These are phyloP conservation scores for Amphirosellinia nigrospora DNA, from an alignment of 495 filamentous ascomycete genomes.

Conservation along the genomic window DNA sequence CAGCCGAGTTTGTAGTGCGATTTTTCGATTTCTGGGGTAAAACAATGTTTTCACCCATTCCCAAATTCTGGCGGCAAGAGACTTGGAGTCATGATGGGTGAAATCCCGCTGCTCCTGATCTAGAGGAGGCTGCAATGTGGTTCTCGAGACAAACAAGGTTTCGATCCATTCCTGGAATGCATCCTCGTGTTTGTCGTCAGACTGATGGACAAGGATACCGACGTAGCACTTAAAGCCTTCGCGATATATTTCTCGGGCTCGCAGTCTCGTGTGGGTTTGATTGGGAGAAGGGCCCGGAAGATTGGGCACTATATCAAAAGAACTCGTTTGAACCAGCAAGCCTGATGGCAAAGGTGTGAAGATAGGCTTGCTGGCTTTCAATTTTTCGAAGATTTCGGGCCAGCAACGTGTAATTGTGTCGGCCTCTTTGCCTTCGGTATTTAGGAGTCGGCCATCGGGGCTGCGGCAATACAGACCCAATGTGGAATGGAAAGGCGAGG, in stretches of 20 bases:
- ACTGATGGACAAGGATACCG: background rate
- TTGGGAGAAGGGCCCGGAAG: background rate
- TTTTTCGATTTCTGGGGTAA: background rate
- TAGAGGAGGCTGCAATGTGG: background rate
- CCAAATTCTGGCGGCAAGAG: background rate
- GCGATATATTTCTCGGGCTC: conserved; percentile 15
- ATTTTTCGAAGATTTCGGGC: background rate
- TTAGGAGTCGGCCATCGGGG: conserved; percentile 6
- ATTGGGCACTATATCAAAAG: background rate
- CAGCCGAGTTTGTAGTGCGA: background rate
- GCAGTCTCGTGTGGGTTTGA: background rate
- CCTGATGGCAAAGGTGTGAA: conserved; percentile 4
- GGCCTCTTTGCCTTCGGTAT: conserved; percentile 4
- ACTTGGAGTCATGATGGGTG: background rate
- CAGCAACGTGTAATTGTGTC: background rate
- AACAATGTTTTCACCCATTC: background rate
- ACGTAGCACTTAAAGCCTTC: conserved; percentile 6
- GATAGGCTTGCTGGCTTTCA: background rate
- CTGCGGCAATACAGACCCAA: conserved; percentile 11
- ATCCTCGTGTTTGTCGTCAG: background rate
- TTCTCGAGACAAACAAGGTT: conserved; percentile 6
- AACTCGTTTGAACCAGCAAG: background rate
- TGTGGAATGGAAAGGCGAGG: conserved; percentile 8
- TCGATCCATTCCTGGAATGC: conserved; percentile 14
- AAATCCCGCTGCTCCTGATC: background rate